Evolutionary conservation across 2,329 filamentous ascomycete genomes (phyloP).

Genomic region (Fusarium decemcellulare): DNA sequence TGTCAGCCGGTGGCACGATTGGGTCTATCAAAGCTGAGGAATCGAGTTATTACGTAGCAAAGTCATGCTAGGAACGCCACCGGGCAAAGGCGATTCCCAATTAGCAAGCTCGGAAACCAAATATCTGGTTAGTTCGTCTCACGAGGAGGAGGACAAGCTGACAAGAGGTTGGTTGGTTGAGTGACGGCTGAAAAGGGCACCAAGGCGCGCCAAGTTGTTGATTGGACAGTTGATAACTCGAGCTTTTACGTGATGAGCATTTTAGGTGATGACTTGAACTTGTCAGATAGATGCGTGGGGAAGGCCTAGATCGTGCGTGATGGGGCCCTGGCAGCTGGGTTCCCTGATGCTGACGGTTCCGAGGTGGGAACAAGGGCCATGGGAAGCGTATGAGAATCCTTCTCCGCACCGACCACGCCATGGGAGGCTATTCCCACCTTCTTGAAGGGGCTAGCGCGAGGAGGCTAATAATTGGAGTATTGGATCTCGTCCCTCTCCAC

Average conservation of each 20-base stretch:
- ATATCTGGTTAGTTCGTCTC: constrained; percentile 1
- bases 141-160: neutral
- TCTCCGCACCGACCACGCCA: constrained; percentile 30
- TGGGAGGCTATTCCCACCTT: constrained; percentile 29
- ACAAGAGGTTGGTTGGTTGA: neutral
- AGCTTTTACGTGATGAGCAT: neutral
- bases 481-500: constrained; percentile 20
- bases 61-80: constrained; percentile 7
- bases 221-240: too few relatives aligned
- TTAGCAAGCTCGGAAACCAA: neutral
- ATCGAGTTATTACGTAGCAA: neutral
- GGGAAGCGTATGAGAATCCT: neutral
- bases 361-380: constrained; percentile 30
- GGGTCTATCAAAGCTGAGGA: neutral
- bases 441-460: constrained; percentile 24
- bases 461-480: constrained; percentile 43
- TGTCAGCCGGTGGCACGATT: neutral
- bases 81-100: constrained; percentile 1
- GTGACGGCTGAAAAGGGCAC: neutral
- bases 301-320: constrained; percentile 33
- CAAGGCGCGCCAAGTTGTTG: too few relatives aligned
- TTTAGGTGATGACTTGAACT: too few relatives aligned
- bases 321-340: neutral
- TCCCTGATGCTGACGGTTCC: constrained; percentile 26
- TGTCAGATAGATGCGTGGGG: neutral